These are phyloP conservation scores for Vanrija pseudolonga DNA, from an alignment of 1,284 basidiomycete genomes.

Conservation along the genomic window DNA sequence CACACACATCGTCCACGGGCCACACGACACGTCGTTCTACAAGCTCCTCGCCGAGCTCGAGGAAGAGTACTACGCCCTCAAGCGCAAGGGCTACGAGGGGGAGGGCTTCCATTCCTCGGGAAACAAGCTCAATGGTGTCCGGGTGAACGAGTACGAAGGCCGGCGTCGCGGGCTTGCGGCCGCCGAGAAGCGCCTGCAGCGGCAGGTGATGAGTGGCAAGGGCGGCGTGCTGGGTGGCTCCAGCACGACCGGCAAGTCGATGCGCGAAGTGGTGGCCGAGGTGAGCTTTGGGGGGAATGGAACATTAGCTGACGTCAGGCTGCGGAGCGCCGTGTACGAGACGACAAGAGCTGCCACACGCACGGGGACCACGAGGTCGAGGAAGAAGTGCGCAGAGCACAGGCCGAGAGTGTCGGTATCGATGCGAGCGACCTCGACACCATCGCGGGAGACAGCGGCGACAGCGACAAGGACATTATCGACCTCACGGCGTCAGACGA, in stretches of 20 bases:
- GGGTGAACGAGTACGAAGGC: constrained; percentile 62
- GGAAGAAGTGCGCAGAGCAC: constrained; percentile 66
- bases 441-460: constrained; percentile 50
- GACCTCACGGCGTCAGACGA: constrained; percentile 9
- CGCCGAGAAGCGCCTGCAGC: constrained; percentile 64
- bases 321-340: constrained; percentile 67
- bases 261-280: constrained; percentile 69
- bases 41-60: constrained; percentile 70
- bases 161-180: constrained; percentile 65
- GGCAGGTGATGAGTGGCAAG: constrained; percentile 55
- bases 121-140: constrained; percentile 61
- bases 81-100: constrained; percentile 67
- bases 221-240: constrained; percentile 53
- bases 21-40: constrained; percentile 76
- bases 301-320: constrained; percentile 55
- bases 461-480: neutral
- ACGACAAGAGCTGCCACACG: constrained; percentile 65
- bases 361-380: constrained; percentile 53
- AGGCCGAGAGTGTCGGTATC: constrained; percentile 61
- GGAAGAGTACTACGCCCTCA: constrained; percentile 73
- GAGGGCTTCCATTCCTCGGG: constrained; percentile 78
- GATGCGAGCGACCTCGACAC: constrained; percentile 61
- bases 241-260: constrained; percentile 52
- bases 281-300: constrained; percentile 51
- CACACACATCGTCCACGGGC: constrained; percentile 80